Conservation (phyloP, 2,329 filamentous ascomycete species). For the Spiromastix sp. region DNA sequence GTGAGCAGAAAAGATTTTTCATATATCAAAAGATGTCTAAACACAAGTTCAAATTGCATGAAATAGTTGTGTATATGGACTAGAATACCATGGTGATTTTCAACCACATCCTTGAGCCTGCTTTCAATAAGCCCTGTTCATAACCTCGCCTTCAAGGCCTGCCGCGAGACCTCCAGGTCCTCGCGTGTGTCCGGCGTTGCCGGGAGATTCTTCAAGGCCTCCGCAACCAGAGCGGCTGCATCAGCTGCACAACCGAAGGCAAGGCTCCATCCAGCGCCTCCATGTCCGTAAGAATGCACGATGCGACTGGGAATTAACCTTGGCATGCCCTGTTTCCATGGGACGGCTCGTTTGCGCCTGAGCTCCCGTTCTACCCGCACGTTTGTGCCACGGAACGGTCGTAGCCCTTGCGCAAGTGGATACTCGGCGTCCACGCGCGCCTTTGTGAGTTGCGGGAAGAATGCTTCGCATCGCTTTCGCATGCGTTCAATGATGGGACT, state of each 20-base stretch:
- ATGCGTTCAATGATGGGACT: slow-evolving; percentile 32
- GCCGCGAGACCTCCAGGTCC: neutral
- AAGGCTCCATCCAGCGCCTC: slow-evolving; percentile 32
- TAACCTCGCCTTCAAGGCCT: too few relatives aligned
- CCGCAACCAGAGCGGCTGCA: slow-evolving; percentile 1
- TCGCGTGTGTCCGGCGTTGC: too few relatives aligned
- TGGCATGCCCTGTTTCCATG: slow-evolving; percentile 14
- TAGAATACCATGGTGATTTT: too few relatives aligned
- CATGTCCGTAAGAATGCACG: slow-evolving; percentile 37
- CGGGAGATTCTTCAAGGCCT: neutral
- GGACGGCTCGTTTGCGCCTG: neutral
- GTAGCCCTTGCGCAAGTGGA: slow-evolving; percentile 34
- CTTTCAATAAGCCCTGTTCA: too few relatives aligned
- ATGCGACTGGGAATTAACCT: slow-evolving; percentile 23
- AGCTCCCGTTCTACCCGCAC: slow-evolving; percentile 35
- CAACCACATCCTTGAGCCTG: too few relatives aligned
- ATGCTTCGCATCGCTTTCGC: slow-evolving; percentile 34
- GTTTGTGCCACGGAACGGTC: slow-evolving; percentile 31
- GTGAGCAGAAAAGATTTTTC: too few relatives aligned
- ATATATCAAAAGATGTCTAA: too few relatives aligned
- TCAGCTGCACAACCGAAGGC: slow-evolving; percentile 5
- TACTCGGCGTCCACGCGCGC: slow-evolving; percentile 32
- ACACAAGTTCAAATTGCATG: too few relatives aligned
- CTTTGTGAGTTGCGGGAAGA: slow-evolving; percentile 32
- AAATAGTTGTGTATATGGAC: too few relatives aligned